Evolutionary conservation across 441 rosid species (phyloP).

Genomic region (Macaranga tanarius): DNA sequence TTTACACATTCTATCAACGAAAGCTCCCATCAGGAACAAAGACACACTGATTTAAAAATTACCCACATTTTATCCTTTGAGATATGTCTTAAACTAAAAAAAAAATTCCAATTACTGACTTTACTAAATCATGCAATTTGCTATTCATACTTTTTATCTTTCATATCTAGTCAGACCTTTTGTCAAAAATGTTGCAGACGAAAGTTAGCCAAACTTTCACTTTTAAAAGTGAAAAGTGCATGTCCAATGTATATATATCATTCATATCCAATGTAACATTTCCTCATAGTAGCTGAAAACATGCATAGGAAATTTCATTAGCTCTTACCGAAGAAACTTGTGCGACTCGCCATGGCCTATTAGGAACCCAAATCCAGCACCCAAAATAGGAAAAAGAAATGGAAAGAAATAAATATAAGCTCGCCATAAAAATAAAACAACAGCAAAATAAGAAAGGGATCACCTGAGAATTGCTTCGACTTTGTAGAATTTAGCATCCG

Average conservation of each 20-base stretch:
- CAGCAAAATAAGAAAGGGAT: background rate
- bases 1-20: background rate
- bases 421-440: too few relatives aligned
- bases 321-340: constrained; percentile 83
- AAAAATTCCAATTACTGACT: too few relatives aligned
- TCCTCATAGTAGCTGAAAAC: too few relatives aligned
- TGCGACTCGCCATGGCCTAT: constrained; percentile 85
- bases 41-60: background rate
- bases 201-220: too few relatives aligned
- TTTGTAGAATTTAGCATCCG: constrained; percentile 83
- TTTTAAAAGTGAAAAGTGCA: too few relatives aligned
- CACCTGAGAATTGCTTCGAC: constrained; percentile 94
- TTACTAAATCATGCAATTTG: background rate
- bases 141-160: too few relatives aligned
- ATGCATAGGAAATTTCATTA: too few relatives aligned
- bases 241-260: too few relatives aligned
- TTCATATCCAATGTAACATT: too few relatives aligned
- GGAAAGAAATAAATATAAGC: background rate
- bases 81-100: too few relatives aligned
- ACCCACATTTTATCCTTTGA: background rate
- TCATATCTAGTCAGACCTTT: too few relatives aligned
- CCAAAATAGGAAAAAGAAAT: background rate
- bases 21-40: background rate
- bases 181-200: too few relatives aligned
- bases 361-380: constrained; percentile 31